phyloP scores from a whole-genome alignment of 2,329 filamentous ascomycete genomes.

The Teratosphaeria epicoccoides region DNA sequence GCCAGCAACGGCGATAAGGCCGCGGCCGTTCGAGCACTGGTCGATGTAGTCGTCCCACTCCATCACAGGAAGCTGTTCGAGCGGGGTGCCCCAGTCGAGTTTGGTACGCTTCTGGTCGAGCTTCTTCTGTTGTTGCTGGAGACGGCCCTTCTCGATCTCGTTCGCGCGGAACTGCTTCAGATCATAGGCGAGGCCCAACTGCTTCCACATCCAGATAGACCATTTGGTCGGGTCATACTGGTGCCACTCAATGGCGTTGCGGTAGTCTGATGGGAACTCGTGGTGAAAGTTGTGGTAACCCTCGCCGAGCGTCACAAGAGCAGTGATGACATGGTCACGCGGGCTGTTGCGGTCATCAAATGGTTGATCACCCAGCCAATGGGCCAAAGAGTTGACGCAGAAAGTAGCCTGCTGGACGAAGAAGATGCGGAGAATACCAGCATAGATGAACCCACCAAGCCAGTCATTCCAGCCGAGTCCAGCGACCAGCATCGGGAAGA shows the following conservation, averaged over 20 bases:
- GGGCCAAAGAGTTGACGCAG: constrained; percentile 83
- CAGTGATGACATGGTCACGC: constrained; percentile 77
- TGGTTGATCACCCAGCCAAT: constrained; percentile 85
- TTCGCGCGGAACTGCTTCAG: constrained; percentile 86
- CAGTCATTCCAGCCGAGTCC: constrained; percentile 74
- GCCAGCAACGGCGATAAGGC: constrained; percentile 66
- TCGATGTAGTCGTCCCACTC: constrained; percentile 79
- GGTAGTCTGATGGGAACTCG: constrained; percentile 88
- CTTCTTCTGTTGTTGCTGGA: constrained; percentile 88
- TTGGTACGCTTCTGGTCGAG: constrained; percentile 73
- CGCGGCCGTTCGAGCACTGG: constrained; percentile 66
- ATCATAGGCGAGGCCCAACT: constrained; percentile 71
- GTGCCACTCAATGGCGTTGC: constrained; percentile 82
- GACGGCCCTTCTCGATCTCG: constrained; percentile 83
- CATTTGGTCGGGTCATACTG: constrained; percentile 91
- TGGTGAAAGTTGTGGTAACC: constrained; percentile 96
- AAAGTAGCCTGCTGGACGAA: constrained; percentile 88
- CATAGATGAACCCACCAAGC: constrained; percentile 73
- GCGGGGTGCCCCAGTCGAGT: constrained; percentile 77
- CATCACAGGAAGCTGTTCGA: constrained; percentile 76
- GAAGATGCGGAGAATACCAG: constrained; percentile 75
- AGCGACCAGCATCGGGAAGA: constrained; percentile 64
- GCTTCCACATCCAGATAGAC: constrained; percentile 76
- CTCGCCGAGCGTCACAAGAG: constrained; percentile 73
- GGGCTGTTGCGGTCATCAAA: constrained; percentile 90